Conservation (phyloP, 2,329 filamentous ascomycete genomes). For the Hirsutella minnesotensis region DNA sequence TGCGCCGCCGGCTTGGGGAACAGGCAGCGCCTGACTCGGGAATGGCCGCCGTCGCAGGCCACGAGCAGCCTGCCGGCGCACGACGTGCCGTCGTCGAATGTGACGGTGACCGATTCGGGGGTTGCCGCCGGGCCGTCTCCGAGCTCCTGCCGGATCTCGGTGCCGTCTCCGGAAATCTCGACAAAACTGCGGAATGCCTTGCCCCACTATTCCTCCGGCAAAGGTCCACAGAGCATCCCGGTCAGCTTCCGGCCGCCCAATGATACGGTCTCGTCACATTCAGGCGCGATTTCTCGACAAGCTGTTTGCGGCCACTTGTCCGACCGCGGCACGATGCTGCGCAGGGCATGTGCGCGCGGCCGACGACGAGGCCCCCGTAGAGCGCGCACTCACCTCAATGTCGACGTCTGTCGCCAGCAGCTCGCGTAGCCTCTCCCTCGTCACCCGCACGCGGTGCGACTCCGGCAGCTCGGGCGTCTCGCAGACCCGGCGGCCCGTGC, state of each 20-base stretch:
- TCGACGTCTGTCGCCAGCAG: constrained; percentile 33
- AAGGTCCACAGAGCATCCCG: no score
- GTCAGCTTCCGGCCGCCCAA: no score
- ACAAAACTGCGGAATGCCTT: constrained; percentile 21
- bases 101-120: constrained; percentile 20
- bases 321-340: no score
- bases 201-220: constrained; percentile 21
- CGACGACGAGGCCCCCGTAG: no score
- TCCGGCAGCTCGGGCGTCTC: constrained; percentile 32
- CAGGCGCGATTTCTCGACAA: neutral
- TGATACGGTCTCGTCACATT: no score
- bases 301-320: no score
- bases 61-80: constrained; percentile 30
- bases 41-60: constrained; percentile 38
- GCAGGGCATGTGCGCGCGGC: no score
- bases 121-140: no score
- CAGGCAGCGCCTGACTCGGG: constrained; percentile 25
- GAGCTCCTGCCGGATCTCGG: neutral
- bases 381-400: constrained; percentile 34
- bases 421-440: constrained; percentile 30
- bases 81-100: constrained; percentile 33
- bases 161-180: constrained; percentile 15
- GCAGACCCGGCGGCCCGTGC: constrained; percentile 27
- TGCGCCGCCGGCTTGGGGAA: constrained; percentile 16
- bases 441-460: constrained; percentile 33